Conservation (phyloP, 495 filamentous ascomycete genomes). For the Penicillium canescens region DNA sequence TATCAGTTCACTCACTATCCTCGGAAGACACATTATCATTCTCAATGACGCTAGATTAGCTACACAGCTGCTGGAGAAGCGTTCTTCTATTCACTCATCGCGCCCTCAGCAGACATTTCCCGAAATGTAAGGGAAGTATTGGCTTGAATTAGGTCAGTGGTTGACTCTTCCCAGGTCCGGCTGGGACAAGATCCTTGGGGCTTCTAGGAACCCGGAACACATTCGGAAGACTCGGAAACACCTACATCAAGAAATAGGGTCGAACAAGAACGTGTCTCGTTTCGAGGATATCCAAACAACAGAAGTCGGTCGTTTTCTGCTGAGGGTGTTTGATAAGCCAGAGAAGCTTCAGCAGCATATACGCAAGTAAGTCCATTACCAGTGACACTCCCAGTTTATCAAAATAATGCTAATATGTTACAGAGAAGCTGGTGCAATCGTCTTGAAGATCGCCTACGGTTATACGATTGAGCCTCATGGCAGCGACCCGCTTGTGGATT, state of each 20-base stretch:
- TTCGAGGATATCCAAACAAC: constrained; percentile 35
- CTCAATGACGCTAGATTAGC: constrained; percentile 45
- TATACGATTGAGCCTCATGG: constrained; percentile 44
- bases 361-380: constrained; percentile 24
- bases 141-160: not conserved
- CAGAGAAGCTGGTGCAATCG: constrained; percentile 41
- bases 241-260: constrained; percentile 32
- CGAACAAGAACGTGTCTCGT: constrained; percentile 23
- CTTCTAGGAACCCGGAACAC: constrained; percentile 26
- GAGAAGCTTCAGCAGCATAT: constrained; percentile 34
- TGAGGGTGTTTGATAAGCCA: constrained; percentile 37
- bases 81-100: constrained; percentile 43
- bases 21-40: constrained; percentile 50
- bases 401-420: not conserved
- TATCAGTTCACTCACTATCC: constrained; percentile 52
- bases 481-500: constrained; percentile 43
- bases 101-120: constrained; percentile 38
- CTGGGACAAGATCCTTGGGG: constrained; percentile 26
- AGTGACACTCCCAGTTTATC: not conserved
- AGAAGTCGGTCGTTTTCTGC: constrained; percentile 41
- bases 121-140: constrained; percentile 36
- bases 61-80: constrained; percentile 47
- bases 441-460: constrained; percentile 50
- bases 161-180: constrained; percentile 10
- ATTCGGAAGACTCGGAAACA: constrained; percentile 36